Percentiles rank a stretch among this genome's conserved stretches.
These are phyloP conservation scores for Neocucurbitaria cava DNA, from an alignment of 2,329 filamentous ascomycete genomes.

Conservation along the genomic window DNA sequence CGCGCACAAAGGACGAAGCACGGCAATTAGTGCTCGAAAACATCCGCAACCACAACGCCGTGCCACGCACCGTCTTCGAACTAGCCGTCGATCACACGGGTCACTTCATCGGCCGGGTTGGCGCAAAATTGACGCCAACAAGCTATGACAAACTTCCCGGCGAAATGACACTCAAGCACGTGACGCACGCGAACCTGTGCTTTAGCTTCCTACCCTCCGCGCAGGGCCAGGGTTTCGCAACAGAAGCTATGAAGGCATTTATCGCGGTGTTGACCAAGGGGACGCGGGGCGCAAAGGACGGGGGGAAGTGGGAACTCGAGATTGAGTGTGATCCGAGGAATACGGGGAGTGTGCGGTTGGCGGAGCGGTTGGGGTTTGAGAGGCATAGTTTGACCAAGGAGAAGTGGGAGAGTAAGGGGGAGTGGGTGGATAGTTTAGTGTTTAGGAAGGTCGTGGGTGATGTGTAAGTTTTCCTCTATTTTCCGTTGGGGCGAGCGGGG, in stretches of 20 bases:
- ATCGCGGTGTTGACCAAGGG: constrained; percentile 21
- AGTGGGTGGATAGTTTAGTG: constrained; percentile 42
- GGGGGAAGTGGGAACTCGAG: constrained; percentile 28
- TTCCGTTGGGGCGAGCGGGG: too few relatives aligned
- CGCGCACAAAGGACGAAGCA: constrained; percentile 30
- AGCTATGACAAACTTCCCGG: constrained; percentile 14
- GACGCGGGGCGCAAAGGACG: constrained; percentile 5
- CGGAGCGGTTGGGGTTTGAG: constrained; percentile 39
- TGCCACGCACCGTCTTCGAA: constrained; percentile 31
- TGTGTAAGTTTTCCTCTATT: constrained; percentile 19
- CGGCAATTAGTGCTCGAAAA: constrained; percentile 23
- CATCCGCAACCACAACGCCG: constrained; percentile 20
- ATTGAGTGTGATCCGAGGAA: constrained; percentile 49
- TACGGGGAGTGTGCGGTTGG: constrained; percentile 35
- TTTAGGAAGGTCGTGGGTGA: constrained; percentile 27
- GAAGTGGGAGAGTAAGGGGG: constrained; percentile 40
- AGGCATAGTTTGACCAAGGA: constrained; percentile 33
- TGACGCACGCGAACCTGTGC: constrained; percentile 34
- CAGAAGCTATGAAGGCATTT: constrained; percentile 40
- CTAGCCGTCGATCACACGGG: constrained; percentile 35
- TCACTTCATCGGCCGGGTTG: constrained; percentile 39
- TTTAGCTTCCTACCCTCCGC: constrained; percentile 36
- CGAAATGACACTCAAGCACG: constrained; percentile 1
- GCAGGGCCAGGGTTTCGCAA: constrained; percentile 39
- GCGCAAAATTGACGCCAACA: constrained; percentile 22